Conservation (phyloP, 768 basidiomycete species). For the Lyophyllum semitale region DNA sequence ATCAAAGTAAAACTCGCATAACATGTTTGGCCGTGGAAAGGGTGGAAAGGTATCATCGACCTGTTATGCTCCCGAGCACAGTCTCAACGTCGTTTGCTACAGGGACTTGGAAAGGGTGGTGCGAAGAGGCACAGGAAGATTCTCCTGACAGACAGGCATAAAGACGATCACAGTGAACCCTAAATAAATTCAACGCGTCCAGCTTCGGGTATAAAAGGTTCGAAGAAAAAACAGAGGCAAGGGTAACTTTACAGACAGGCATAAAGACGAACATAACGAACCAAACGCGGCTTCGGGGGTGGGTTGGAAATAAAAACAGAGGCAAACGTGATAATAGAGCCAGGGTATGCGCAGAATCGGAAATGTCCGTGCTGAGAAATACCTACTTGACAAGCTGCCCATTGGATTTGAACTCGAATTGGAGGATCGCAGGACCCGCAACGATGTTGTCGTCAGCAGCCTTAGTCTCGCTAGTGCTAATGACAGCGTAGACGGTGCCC, state of each 20-base stretch:
- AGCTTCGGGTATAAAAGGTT: no score
- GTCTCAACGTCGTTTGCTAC: slow-evolving; percentile 11
- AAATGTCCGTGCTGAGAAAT: no score
- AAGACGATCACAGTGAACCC: no score
- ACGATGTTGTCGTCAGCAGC: slow-evolving; percentile 40
- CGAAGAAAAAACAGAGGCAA: no score
- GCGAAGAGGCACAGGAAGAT: slow-evolving; percentile 83
- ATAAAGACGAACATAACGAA: no score
- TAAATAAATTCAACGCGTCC: no score
- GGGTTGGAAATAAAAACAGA: no score
- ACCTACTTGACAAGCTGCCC: slow-evolving; percentile 10
- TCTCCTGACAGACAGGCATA: no score
- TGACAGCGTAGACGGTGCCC: slow-evolving; percentile 54
- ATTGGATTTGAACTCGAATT: slow-evolving; percentile 14
- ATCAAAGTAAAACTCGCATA: background rate
- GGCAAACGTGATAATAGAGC: background rate
- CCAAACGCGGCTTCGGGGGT: no score
- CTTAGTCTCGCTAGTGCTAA: slow-evolving; percentile 31
- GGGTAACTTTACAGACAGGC: no score
- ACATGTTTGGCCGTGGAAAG: slow-evolving; percentile 80
- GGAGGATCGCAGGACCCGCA: slow-evolving; percentile 46
- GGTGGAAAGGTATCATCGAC: slow-evolving; percentile 63
- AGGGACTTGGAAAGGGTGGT: slow-evolving; percentile 81
- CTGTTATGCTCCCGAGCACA: background rate
- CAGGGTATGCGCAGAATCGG: background rate